Conservation (phyloP, 2,329 filamentous ascomycete species). For the Claviceps sp. region DNA sequence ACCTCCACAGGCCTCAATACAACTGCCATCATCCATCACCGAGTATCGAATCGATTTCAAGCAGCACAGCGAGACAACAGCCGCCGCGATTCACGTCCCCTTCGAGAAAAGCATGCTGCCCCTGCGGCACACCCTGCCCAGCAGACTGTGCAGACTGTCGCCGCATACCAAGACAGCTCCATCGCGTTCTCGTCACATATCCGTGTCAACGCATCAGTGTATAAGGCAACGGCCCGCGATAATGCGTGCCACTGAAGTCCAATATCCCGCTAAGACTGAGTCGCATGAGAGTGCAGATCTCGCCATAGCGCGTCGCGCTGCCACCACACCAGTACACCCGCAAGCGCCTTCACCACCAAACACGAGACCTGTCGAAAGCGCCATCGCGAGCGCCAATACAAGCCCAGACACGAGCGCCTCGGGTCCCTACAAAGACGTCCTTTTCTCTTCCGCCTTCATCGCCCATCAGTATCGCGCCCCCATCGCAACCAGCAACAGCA, state of each 20-base stretch:
- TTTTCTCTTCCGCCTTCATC: constrained; percentile 9
- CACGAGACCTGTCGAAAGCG: not conserved
- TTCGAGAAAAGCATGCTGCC: not conserved
- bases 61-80: no score
- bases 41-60: no score
- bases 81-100: not conserved
- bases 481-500: not conserved
- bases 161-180: not conserved
- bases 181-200: constrained; percentile 1
- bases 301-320: no score
- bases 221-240: constrained; percentile 2
- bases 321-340: not conserved
- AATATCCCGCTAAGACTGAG: not conserved
- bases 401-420: not conserved
- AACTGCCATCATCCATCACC: no score
- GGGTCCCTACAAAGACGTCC: constrained; percentile 5
- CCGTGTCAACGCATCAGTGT: constrained; percentile 2
- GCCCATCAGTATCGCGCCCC: constrained; percentile 1
- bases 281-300: no score
- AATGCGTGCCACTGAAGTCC: not conserved
- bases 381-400: no score
- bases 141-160: not conserved
- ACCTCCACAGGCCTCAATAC: no score
- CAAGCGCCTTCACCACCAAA: not conserved
- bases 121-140: not conserved